Conservation (phyloP, 805 yeast species). For the Pichia heedii region DNA sequence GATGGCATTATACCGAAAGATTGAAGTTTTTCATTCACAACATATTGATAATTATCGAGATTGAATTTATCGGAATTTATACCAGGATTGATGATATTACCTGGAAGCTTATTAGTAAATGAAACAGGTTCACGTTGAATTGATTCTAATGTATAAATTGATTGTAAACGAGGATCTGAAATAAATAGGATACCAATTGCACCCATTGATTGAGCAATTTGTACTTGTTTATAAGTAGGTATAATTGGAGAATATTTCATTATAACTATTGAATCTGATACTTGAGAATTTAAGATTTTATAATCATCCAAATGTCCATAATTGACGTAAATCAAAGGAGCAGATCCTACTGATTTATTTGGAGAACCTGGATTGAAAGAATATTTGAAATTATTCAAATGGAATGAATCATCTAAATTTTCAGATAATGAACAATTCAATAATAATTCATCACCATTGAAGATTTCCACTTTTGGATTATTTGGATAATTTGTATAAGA, state of each 20-base stretch:
- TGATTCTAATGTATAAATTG: constrained; percentile 31
- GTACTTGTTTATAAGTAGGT: constrained; percentile 43
- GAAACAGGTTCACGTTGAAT: constrained; percentile 53
- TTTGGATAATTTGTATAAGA: constrained; percentile 61
- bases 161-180: constrained; percentile 28
- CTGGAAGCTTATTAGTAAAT: constrained; percentile 49
- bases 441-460: constrained; percentile 16
- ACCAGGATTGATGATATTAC: constrained; percentile 77
- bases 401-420: constrained; percentile 4
- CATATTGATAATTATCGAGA: constrained; percentile 30
- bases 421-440: constrained; percentile 19
- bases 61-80: constrained; percentile 35
- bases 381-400: constrained; percentile 14
- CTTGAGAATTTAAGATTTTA: constrained; percentile 27
- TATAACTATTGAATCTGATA: constrained; percentile 43
- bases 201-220: constrained; percentile 46
- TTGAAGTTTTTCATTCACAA: constrained; percentile 30
- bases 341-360: constrained; percentile 42
- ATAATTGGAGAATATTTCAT: constrained; percentile 45
- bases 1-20: constrained; percentile 50
- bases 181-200: constrained; percentile 65
- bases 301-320: constrained; percentile 57
- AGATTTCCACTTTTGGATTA: constrained; percentile 21
- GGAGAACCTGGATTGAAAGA: constrained; percentile 67
- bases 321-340: constrained; percentile 53